Evolutionary conservation across 768 basidiomycete species (phyloP).

Genomic region (Termitomyces sp.): DNA sequence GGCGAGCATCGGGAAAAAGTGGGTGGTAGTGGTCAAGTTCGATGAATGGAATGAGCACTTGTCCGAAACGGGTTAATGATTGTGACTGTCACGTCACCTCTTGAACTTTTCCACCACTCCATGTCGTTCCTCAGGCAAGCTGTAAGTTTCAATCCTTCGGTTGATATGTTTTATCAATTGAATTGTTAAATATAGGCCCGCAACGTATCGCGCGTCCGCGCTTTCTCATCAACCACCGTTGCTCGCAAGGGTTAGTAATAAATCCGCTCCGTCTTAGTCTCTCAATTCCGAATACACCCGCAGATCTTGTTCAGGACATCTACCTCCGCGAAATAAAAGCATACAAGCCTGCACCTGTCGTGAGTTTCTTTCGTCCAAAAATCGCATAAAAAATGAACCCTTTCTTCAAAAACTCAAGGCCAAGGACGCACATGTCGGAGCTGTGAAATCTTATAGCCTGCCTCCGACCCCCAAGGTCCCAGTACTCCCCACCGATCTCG

Average conservation of each 20-base stretch:
- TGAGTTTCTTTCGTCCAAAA: constrained; percentile 35
- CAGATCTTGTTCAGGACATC: constrained; percentile 90
- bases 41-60: constrained; percentile 1
- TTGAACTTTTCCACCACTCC: constrained; percentile 39
- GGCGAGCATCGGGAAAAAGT: constrained; percentile 32
- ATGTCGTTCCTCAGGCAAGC: constrained; percentile 71
- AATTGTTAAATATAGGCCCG: constrained; percentile 36
- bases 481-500: constrained; percentile 73
- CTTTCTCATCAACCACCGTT: constrained; percentile 55
- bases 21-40: constrained; percentile 12
- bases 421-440: constrained; percentile 85
- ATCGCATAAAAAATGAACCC: background rate
- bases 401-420: constrained; percentile 39
- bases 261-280: background rate
- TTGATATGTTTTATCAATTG: background rate
- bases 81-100: constrained; percentile 37
- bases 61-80: constrained; percentile 19
- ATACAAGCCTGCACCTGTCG: constrained; percentile 74
- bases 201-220: constrained; percentile 42
- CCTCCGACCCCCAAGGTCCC: constrained; percentile 76
- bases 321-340: constrained; percentile 86
- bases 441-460: constrained; percentile 74
- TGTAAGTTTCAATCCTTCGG: constrained; percentile 26
- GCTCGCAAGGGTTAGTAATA: constrained; percentile 56
- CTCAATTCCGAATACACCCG: constrained; percentile 35